phyloP scores from a whole-genome alignment of 805 yeast species.

The Pichia cabralensis region DNA sequence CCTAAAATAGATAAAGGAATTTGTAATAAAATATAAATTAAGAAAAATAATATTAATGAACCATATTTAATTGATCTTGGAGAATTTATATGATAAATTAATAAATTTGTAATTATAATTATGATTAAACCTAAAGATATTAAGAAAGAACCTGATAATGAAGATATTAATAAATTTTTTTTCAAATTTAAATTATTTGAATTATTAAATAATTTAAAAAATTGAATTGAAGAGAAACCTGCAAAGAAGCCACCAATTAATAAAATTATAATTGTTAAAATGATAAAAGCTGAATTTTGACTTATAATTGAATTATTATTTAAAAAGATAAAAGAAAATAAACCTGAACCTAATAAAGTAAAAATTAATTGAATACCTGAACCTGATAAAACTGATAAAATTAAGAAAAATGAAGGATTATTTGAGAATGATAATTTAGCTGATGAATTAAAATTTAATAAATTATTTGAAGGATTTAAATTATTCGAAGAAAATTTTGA shows the following conservation, averaged over 20 bases:
- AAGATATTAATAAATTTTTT: slow-evolving; percentile 24
- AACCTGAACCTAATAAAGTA: slow-evolving; percentile 51
- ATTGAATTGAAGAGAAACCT: slow-evolving; percentile 59
- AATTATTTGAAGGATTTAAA: background rate
- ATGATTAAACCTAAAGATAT: slow-evolving; percentile 40
- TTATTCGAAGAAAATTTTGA: slow-evolving; percentile 29
- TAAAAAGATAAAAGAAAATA: slow-evolving; percentile 31
- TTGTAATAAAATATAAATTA: slow-evolving; percentile 53
- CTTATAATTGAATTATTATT: slow-evolving; percentile 41
- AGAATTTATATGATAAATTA: slow-evolving; percentile 70
- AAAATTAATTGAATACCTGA: slow-evolving; percentile 68
- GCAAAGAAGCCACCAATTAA: slow-evolving; percentile 67
- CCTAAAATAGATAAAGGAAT: slow-evolving; percentile 70
- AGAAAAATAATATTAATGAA: slow-evolving; percentile 51
- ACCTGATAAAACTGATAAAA: slow-evolving; percentile 51
- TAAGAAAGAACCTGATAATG: slow-evolving; percentile 38
- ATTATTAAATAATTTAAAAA: slow-evolving; percentile 45
- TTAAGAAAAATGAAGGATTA: slow-evolving; percentile 37
- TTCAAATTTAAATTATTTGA: slow-evolving; percentile 26
- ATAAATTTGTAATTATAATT: slow-evolving; percentile 48
- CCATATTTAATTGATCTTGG: slow-evolving; percentile 73
- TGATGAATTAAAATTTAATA: background rate
- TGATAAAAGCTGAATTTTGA: slow-evolving; percentile 16
- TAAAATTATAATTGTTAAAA: slow-evolving; percentile 40
- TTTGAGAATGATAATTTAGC: slow-evolving; percentile 12